Evolutionary conservation across 495 filamentous ascomycete species (phyloP).

Genomic region (Penicillium angulare): DNA sequence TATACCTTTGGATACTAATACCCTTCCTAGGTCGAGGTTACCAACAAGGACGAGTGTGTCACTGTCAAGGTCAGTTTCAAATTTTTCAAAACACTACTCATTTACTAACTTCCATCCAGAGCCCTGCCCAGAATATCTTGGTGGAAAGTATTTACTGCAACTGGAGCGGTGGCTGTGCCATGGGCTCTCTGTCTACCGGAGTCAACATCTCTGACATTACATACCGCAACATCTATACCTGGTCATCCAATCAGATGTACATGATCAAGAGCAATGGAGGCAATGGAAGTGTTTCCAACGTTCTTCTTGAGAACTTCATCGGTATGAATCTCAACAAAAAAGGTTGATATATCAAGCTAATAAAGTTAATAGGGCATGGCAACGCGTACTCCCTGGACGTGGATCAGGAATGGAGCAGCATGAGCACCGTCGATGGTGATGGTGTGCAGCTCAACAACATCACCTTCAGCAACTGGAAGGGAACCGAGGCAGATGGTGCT

Average conservation of each 20-base stretch:
- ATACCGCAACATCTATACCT: constrained; percentile 54
- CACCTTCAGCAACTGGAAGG: constrained; percentile 57
- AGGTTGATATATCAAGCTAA: constrained; percentile 1
- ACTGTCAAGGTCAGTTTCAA: constrained; percentile 41
- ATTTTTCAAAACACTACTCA: background rate
- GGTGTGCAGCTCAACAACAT: constrained; percentile 53
- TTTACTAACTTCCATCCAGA: constrained; percentile 11
- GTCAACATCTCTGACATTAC: constrained; percentile 44
- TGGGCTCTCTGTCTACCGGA: constrained; percentile 44
- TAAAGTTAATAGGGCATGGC: constrained; percentile 34
- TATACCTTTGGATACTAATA: background rate
- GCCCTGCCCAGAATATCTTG: constrained; percentile 47
- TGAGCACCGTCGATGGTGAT: constrained; percentile 32
- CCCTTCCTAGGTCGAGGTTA: constrained; percentile 46
- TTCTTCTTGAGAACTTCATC: constrained; percentile 56
- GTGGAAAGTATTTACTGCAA: constrained; percentile 59
- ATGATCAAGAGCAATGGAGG: constrained; percentile 63
- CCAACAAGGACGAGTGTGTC: constrained; percentile 57
- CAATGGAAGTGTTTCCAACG: constrained; percentile 52
- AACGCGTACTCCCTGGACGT: constrained; percentile 55
- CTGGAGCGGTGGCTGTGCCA: constrained; percentile 54
- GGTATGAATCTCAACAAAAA: constrained; percentile 22
- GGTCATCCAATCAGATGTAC: constrained; percentile 58
- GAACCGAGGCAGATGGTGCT: constrained; percentile 50
- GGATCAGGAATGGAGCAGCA: constrained; percentile 53